These are phyloP conservation scores for Coemansia aciculifera DNA, from an alignment of 192 early-diverging fungal species.

Conservation along the genomic window DNA sequence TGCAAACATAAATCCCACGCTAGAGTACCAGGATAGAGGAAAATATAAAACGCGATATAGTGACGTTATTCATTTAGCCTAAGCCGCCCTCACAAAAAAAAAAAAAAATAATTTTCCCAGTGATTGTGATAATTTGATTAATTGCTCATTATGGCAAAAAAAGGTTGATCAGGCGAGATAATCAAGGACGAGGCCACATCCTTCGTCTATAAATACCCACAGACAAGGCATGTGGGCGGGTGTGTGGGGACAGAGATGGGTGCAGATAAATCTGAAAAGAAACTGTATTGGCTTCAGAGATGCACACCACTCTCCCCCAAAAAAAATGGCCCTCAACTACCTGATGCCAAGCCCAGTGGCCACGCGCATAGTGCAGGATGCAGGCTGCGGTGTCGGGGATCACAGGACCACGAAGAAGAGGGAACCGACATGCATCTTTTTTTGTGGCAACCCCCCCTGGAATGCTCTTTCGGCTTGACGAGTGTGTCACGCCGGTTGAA, in stretches of 20 bases:
- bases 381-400: neutral
- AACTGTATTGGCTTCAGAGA: constrained; percentile 5
- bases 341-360: constrained; percentile 3
- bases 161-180: neutral
- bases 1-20: neutral
- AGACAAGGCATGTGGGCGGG: neutral
- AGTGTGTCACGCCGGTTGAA: constrained; percentile 6
- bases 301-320: neutral
- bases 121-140: neutral
- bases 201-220: too few species aligned
- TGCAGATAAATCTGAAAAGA: neutral
- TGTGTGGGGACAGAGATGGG: neutral
- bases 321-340: neutral
- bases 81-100: too few species aligned
- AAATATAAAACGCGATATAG: neutral
- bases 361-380: neutral
- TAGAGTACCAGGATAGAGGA: neutral
- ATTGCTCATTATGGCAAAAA: neutral
- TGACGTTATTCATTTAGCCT: neutral
- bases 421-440: neutral
- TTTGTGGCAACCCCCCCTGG: neutral
- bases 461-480: neutral
- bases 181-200: neutral
- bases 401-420: constrained; percentile 7
- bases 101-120: neutral